phyloP scores from a whole-genome alignment of 352 stramenopile genomes.

The Globisporangium irregulare region DNA sequence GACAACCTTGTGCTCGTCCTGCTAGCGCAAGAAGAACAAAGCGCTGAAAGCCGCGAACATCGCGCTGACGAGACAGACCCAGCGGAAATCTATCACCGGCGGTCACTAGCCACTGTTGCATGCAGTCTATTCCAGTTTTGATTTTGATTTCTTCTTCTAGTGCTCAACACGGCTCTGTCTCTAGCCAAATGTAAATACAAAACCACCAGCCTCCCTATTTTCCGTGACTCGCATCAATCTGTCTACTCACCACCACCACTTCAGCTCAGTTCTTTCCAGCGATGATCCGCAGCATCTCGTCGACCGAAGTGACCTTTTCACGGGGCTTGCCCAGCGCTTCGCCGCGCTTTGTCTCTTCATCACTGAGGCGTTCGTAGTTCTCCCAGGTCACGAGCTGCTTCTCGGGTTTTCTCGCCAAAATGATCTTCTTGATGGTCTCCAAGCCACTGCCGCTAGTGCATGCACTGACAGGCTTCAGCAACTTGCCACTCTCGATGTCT shows the following conservation, averaged over 20 bases:
- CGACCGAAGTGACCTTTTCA: slow-evolving; percentile 80
- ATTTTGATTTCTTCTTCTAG: background rate
- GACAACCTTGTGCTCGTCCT: background rate
- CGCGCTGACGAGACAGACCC: slow-evolving; percentile 32
- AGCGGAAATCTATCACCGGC: slow-evolving; percentile 18
- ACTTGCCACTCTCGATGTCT: slow-evolving; percentile 66
- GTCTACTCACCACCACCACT: background rate
- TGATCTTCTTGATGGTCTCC: slow-evolving; percentile 40
- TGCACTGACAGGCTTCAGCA: slow-evolving; percentile 26
- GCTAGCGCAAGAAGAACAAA: slow-evolving; percentile 45
- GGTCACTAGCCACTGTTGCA: slow-evolving; percentile 6
- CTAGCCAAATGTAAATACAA: slow-evolving; percentile 2
- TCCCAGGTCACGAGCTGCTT: slow-evolving; percentile 72
- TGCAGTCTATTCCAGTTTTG: slow-evolving; percentile 9
- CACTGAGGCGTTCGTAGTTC: slow-evolving; percentile 59
- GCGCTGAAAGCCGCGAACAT: slow-evolving; percentile 38
- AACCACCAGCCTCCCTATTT: background rate
- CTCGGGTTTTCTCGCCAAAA: slow-evolving; percentile 43
- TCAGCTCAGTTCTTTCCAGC: background rate
- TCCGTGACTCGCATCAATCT: background rate
- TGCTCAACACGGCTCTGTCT: background rate
- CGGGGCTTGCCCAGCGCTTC: slow-evolving; percentile 58
- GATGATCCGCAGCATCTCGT: slow-evolving; percentile 63
- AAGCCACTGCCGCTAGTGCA: slow-evolving; percentile 22
- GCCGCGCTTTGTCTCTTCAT: slow-evolving; percentile 61